Evolutionary conservation across 768 basidiomycete species (phyloP).

Genomic region (Russula griseocarnosa): DNA sequence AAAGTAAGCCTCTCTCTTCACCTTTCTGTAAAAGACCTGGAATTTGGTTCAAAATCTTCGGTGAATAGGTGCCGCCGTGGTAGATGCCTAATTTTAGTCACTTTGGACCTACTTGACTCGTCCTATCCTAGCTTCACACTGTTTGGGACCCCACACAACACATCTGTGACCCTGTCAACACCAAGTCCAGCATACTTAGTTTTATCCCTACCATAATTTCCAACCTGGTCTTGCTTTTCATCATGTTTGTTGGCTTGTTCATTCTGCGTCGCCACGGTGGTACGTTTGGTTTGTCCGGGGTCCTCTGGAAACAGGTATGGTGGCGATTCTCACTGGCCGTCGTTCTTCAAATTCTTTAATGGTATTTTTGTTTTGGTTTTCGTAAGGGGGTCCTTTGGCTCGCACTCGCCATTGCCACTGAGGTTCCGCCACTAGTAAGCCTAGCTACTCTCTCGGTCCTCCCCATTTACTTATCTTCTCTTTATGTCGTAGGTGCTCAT

Average conservation of each 20-base stretch:
- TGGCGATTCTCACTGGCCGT: not conserved
- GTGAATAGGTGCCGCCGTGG: not conserved
- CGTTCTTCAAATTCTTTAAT: not conserved
- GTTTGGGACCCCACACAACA: not conserved
- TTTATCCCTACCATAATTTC: not conserved
- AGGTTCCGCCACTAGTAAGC: not conserved
- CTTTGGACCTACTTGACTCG: not conserved
- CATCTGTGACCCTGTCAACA: not conserved
- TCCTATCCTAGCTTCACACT: not conserved
- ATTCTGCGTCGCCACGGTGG: not conserved
- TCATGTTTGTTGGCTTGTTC: slow-evolving; percentile 10
- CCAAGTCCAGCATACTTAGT: not conserved
- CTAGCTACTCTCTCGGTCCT: not conserved
- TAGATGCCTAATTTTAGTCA: not conserved
- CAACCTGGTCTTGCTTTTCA: slow-evolving; percentile 6
- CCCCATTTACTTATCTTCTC: not conserved
- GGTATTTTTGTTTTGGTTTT: not conserved
- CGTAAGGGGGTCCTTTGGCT: not conserved
- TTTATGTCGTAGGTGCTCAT: not conserved
- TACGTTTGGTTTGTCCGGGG: not conserved
- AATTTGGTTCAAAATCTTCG: not conserved
- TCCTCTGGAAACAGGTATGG: not conserved
- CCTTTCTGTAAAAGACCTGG: not conserved
- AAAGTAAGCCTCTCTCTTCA: not conserved
- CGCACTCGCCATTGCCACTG: too few relatives aligned